Percentiles rank a stretch among this genome's conserved stretches.
Conservation (phyloP, 768 basidiomycete species). For the Collybia sordida region DNA sequence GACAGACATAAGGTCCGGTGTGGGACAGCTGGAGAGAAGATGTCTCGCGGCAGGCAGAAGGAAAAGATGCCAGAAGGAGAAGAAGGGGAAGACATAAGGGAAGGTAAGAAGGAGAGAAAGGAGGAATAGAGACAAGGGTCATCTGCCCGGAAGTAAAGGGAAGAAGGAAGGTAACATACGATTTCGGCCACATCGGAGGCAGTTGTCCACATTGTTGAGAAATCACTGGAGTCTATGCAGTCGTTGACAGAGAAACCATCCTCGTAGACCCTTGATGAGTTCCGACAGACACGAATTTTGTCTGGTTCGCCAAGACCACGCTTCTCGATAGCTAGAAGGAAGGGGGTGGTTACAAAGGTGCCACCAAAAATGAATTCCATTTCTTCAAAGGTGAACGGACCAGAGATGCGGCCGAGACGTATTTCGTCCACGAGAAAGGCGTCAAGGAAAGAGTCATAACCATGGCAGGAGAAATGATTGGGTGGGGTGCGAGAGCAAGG, state of each 20-base stretch:
- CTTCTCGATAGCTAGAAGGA: not conserved
- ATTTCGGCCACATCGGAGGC: not conserved
- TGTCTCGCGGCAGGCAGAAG: not conserved
- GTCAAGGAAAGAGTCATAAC: not conserved
- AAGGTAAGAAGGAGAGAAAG: not conserved
- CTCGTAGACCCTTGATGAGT: not conserved
- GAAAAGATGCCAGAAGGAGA: not conserved
- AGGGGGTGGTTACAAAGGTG: constrained; percentile 1
- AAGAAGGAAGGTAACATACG: not conserved
- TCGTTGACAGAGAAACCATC: constrained; percentile 3
- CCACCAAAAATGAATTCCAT: not conserved
- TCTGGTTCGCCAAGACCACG: not conserved
- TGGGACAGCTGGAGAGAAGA: too few relatives aligned
- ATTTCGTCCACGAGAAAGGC: not conserved
- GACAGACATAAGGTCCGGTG: not conserved
- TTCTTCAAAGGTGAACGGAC: not conserved
- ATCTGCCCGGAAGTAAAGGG: not conserved
- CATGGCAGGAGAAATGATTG: not conserved
- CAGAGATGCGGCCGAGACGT: not conserved
- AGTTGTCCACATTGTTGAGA: not conserved
- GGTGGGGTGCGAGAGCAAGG: not conserved
- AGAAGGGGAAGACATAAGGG: not conserved
- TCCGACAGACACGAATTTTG: not conserved
- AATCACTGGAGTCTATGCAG: not conserved
- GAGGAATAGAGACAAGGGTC: not conserved